Evolutionary conservation across 192 early-diverging fungal species (phyloP), one percentile per base, ranked within the genome.

Genomic region (Pilaira anomala): DNA sequence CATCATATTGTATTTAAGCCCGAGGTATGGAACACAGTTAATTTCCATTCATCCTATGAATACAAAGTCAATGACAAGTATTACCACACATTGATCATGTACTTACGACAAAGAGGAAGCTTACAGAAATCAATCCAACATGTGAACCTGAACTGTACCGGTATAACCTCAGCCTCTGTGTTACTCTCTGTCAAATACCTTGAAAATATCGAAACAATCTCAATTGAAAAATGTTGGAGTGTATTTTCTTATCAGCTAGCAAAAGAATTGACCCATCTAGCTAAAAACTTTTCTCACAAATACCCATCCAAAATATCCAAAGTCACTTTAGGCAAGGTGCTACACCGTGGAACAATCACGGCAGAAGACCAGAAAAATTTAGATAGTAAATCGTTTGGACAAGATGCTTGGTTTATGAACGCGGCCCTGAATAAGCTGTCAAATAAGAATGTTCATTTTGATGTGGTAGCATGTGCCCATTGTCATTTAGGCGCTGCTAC

Each of bases 321-420:
- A 19, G 45, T 46, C 13, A 14, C 25, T 26, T 11, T 54, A 16
- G 52, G 52, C 7, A 54, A 33, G 18, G 28, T 54, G 2, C 18
- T 54, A 14, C 6, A n/a, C 7, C 52, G 52, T n/a, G 52, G 52
- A 1, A 26, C 52, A 2, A 16, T 33, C 16, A 50, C 19, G 3
- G 48, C 19, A 0, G 25, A 24, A 21, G 7, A 13, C 2, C 3
- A 29, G 14, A 0, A 1, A 2, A 33, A 14, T 3, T 12, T 54
- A 18, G 26, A 54, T 0, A 54, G 52, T 30, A 54, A 33, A 54
- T 54, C 52, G 28, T 54, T 30, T 33, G 52, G 52, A n/a, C 52
- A 54, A 29, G 52, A 54, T 54, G 28, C 25, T 0, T 26, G 52
- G 25, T 54, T 54, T 29, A 54, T 54, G 16, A 54, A 26, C 16